Conservation (phyloP, 306 rosid genomes). For the Prunus salicina region DNA sequence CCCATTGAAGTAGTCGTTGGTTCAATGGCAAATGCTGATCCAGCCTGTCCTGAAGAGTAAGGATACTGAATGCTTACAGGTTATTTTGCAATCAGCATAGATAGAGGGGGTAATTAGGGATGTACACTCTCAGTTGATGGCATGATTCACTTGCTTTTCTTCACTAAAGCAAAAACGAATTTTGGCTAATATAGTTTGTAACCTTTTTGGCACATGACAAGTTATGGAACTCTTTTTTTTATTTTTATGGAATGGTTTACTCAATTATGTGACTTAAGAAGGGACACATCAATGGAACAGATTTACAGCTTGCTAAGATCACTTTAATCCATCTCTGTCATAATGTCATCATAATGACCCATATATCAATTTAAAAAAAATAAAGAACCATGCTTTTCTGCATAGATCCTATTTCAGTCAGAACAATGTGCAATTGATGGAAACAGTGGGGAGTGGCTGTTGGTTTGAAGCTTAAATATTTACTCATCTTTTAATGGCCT, state of each 20-base stretch:
- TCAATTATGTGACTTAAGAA: background rate
- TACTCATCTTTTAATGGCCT: background rate
- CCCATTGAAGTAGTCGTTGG: conserved; percentile 89
- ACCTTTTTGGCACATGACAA: background rate
- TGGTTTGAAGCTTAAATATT: conserved; percentile 1
- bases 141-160: background rate
- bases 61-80: conserved; percentile 36
- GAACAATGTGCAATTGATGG: background rate
- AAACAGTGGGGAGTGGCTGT: background rate
- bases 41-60: conserved; percentile 82
- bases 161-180: background rate
- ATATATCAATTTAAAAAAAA: background rate
- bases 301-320: background rate
- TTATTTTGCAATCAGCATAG: background rate
- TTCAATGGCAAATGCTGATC: conserved; percentile 93
- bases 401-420: background rate
- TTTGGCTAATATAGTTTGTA: background rate
- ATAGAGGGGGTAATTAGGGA: background rate
- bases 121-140: background rate
- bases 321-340: background rate
- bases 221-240: background rate
- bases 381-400: background rate
- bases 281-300: background rate
- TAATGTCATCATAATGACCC: background rate
- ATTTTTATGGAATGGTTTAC: background rate